Conservation (phyloP, 495 filamentous ascomycete species). For the Penicillium goetzii region DNA sequence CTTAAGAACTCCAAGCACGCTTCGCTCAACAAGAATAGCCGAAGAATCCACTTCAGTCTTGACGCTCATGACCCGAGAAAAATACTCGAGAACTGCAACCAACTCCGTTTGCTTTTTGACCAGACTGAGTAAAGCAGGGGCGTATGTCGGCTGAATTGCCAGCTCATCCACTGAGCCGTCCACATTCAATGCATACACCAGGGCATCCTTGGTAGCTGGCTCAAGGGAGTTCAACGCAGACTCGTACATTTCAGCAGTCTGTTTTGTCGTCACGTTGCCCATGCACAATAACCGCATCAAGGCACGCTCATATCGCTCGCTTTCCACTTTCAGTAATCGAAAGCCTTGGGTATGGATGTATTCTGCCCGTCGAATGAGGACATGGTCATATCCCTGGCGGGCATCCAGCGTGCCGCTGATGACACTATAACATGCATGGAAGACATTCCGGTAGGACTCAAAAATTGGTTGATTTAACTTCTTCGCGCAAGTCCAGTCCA, state of each 20-base stretch:
- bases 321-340: slow-evolving; percentile 27
- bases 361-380: slow-evolving; percentile 32
- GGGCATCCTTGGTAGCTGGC: slow-evolving; percentile 15
- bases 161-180: slow-evolving; percentile 33
- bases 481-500: slow-evolving; percentile 41
- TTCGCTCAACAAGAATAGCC: slow-evolving; percentile 25
- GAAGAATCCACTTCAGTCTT: slow-evolving; percentile 10
- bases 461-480: slow-evolving; percentile 40
- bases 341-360: slow-evolving; percentile 29
- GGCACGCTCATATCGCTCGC: slow-evolving; percentile 31
- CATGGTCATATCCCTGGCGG: slow-evolving; percentile 39
- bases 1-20: slow-evolving; percentile 23
- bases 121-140: slow-evolving; percentile 34
- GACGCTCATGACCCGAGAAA: slow-evolving; percentile 24
- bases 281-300: slow-evolving; percentile 41
- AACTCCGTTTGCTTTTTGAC: slow-evolving; percentile 10
- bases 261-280: slow-evolving; percentile 33
- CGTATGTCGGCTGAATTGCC: slow-evolving; percentile 43
- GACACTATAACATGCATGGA: slow-evolving; percentile 33
- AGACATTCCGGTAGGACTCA: slow-evolving; percentile 35
- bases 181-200: slow-evolving; percentile 35
- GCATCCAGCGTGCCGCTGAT: slow-evolving; percentile 23
- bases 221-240: slow-evolving; percentile 32
- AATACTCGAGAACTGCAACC: slow-evolving; percentile 13
- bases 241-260: slow-evolving; percentile 37